Evolutionary conservation across 352 stramenopile genomes (phyloP).

Genomic region (Phytophthora quininea): DNA sequence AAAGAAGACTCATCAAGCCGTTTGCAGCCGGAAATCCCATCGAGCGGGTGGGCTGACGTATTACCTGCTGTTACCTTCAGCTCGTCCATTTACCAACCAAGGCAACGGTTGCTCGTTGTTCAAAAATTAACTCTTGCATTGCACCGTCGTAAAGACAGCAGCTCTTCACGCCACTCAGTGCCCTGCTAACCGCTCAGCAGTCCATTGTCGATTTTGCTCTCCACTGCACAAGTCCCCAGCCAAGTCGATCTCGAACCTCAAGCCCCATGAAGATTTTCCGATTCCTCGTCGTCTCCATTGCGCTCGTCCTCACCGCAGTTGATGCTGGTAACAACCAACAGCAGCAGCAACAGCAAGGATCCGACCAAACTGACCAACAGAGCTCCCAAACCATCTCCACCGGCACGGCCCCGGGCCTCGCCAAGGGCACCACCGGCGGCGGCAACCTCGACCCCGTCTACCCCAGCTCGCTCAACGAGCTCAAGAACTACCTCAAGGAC

Average conservation of each 20-base stretch:
- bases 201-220: constrained; percentile 29
- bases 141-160: not conserved
- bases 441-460: constrained; percentile 45
- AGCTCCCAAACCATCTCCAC: constrained; percentile 5
- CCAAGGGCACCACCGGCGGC: constrained; percentile 45
- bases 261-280: constrained; percentile 33
- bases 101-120: not conserved
- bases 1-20: not conserved
- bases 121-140: not conserved
- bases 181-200: not conserved
- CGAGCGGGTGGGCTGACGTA: not conserved
- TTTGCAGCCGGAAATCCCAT: not conserved
- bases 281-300: constrained; percentile 19
- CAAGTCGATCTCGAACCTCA: not conserved
- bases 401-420: constrained; percentile 30
- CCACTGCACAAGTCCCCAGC: constrained; percentile 14
- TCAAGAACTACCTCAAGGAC: constrained; percentile 52
- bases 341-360: constrained; percentile 32
- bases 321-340: constrained; percentile 9
- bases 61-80: not conserved
- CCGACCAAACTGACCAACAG: constrained; percentile 46
- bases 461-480: constrained; percentile 43
- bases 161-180: not conserved
- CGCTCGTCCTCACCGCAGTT: constrained; percentile 24
- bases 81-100: constrained; percentile 9